Conservation (phyloP, 2,329 filamentous ascomycete species). For the Hymenoscyphus scutula region DNA sequence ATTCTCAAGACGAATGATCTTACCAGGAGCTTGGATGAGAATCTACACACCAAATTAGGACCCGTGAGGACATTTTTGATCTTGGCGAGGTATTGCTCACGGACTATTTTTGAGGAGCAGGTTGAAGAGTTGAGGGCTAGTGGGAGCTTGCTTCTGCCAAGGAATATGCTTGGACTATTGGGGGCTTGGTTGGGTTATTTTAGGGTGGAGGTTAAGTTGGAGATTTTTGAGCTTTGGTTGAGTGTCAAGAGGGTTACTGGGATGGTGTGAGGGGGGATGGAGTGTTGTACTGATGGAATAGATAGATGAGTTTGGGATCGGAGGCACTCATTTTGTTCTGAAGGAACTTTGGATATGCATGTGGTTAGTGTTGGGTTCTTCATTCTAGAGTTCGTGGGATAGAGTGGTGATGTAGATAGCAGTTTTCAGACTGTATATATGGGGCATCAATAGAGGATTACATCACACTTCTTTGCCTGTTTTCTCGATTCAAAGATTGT, state of each 20-base stretch:
- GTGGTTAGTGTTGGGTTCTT: not conserved
- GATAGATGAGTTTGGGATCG: not conserved
- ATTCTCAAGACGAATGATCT: slow-evolving; percentile 98
- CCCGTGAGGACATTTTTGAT: slow-evolving; percentile 66
- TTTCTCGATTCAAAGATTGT: not conserved
- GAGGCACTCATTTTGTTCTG: no score
- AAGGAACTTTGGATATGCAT: not conserved
- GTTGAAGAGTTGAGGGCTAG: slow-evolving; percentile 53
- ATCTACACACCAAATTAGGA: slow-evolving; percentile 69
- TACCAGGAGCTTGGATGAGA: slow-evolving; percentile 90
- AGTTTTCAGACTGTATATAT: not conserved
- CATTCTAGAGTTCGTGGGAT: not conserved
- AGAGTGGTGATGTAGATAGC: not conserved
- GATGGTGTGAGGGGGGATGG: slow-evolving; percentile 3
- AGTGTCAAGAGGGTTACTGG: slow-evolving; percentile 49
- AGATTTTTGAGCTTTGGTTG: slow-evolving; percentile 62
- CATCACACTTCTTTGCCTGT: not conserved
- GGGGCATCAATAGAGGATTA: not conserved
- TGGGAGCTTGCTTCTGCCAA: slow-evolving; percentile 58
- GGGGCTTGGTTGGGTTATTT: slow-evolving; percentile 57
- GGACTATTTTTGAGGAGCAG: slow-evolving; percentile 64
- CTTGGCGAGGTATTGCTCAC: slow-evolving; percentile 64
- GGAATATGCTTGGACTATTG: slow-evolving; percentile 53
- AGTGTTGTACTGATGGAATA: not conserved
- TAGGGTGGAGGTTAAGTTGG: slow-evolving; percentile 61